These are phyloP conservation scores for Hemisphaericaspora xylanilytica DNA, from an alignment of 1,139 yeast species.

Conservation along the genomic window DNA sequence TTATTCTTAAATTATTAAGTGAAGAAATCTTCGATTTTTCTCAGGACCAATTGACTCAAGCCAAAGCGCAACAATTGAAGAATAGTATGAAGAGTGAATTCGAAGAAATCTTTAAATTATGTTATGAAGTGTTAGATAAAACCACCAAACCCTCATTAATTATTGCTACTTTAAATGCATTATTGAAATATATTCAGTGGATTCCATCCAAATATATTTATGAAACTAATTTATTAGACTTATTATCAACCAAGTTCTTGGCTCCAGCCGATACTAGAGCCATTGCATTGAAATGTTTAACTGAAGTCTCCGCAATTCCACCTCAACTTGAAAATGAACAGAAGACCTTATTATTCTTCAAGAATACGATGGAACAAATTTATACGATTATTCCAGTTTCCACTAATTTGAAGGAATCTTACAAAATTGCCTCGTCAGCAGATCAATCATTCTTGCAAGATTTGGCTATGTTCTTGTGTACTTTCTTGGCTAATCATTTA, in stretches of 20 bases:
- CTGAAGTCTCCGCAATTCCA: conserved; percentile 74
- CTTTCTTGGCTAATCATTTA: conserved; percentile 78
- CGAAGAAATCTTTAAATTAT: conserved; percentile 86
- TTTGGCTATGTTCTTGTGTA: conserved; percentile 87
- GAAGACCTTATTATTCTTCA: conserved; percentile 70
- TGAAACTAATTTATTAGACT: conserved; percentile 74
- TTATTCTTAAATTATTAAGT: conserved; percentile 78
- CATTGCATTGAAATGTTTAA: conserved; percentile 82
- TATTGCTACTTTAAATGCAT: conserved; percentile 78
- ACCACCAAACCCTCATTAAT: conserved; percentile 80
- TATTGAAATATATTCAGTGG: conserved; percentile 90
- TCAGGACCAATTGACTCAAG: conserved; percentile 95
- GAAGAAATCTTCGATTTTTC: conserved; percentile 96
- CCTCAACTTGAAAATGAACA: conserved; percentile 51
- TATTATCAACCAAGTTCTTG: conserved; percentile 74
- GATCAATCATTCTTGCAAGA: conserved; percentile 96
- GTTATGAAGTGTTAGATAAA: conserved; percentile 89
- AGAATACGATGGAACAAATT: conserved; percentile 70
- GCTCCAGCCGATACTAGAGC: conserved; percentile 80
- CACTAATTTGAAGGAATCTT: conserved; percentile 71
- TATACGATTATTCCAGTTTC: conserved; percentile 68
- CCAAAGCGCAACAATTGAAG: conserved; percentile 81
- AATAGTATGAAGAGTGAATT: conserved; percentile 85
- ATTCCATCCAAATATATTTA: conserved; percentile 87
- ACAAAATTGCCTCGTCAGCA: conserved; percentile 69